Evolutionary conservation across 805 yeast species (phyloP).

Genomic region (Hanseniaspora clermontiae): DNA sequence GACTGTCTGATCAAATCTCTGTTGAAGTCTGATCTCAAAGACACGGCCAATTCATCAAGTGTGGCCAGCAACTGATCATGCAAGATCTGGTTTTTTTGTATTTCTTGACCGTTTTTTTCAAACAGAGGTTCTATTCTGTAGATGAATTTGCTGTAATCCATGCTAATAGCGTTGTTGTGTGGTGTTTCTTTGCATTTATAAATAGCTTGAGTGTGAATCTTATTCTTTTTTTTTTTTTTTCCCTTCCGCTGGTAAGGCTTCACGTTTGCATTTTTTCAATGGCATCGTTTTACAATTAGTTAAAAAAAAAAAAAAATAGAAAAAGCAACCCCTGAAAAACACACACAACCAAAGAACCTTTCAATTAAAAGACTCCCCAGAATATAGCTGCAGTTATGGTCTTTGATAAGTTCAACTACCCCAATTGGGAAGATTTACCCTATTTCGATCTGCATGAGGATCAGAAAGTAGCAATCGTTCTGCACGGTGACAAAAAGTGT

Average conservation of each 20-base stretch:
- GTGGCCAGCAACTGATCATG: conserved; percentile 13
- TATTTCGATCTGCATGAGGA: conserved; percentile 44
- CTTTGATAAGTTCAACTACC: background rate
- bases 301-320: background rate
- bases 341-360: background rate
- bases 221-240: background rate
- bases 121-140: conserved; percentile 25
- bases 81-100: conserved; percentile 1
- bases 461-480: conserved; percentile 55
- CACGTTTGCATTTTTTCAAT: too few relatives aligned
- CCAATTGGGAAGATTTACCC: conserved; percentile 43
- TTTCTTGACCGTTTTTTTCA: background rate
- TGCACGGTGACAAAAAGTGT: conserved; percentile 74
- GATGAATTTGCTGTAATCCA: conserved; percentile 27
- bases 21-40: conserved; percentile 23
- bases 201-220: background rate
- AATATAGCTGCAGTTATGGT: background rate
- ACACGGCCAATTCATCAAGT: conserved; percentile 25
- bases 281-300: too few relatives aligned
- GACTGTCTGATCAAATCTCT: conserved; percentile 23
- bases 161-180: conserved; percentile 3
- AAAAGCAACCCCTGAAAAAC: background rate
- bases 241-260: too few relatives aligned
- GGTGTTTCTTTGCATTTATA: background rate
- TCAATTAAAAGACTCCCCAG: background rate